Percentiles rank a stretch among this genome's conserved stretches.
Conservation (phyloP, 2,329 filamentous ascomycete species). For the Sporothrix protearum region DNA sequence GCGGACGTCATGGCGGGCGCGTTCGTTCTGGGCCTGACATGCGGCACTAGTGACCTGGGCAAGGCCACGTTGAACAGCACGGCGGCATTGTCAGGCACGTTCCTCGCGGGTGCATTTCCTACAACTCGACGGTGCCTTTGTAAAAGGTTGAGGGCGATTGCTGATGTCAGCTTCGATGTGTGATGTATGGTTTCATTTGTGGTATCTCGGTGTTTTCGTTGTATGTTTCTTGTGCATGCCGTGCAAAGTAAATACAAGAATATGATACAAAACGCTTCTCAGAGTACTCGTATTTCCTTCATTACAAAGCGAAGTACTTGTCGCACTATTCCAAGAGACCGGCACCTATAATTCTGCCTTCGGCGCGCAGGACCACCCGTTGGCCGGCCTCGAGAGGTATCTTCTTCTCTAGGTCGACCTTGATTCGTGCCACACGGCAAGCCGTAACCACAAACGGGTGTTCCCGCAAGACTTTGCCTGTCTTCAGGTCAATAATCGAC, state of each 20-base stretch:
- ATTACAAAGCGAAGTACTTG: neutral
- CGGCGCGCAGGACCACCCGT: constrained; percentile 74
- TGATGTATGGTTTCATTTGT: neutral
- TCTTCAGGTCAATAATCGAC: constrained; percentile 73
- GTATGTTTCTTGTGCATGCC: neutral
- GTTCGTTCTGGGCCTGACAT: constrained; percentile 40
- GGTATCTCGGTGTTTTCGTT: neutral
- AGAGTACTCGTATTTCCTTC: neutral
- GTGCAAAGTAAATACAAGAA: constrained; percentile 1
- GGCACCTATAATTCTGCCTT: constrained; percentile 81
- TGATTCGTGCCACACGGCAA: constrained; percentile 70
- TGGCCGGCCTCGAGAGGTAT: constrained; percentile 78
- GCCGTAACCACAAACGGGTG: constrained; percentile 81
- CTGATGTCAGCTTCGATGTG: neutral
- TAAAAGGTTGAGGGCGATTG: neutral
- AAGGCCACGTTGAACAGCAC: constrained; percentile 24
- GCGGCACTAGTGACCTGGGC: constrained; percentile 25
- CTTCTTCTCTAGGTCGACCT: constrained; percentile 67
- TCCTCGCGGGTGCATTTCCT: constrained; percentile 22
- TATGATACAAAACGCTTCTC: neutral
- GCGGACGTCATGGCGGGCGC: constrained; percentile 54
- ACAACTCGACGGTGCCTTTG: constrained; percentile 24
- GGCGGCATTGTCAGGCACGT: constrained; percentile 19
- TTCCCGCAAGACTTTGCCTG: constrained; percentile 73
- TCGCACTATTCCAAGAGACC: constrained; percentile 68